Evolutionary conservation across 805 yeast genomes (phyloP).

Genomic region (Lipomyces kockii): DNA sequence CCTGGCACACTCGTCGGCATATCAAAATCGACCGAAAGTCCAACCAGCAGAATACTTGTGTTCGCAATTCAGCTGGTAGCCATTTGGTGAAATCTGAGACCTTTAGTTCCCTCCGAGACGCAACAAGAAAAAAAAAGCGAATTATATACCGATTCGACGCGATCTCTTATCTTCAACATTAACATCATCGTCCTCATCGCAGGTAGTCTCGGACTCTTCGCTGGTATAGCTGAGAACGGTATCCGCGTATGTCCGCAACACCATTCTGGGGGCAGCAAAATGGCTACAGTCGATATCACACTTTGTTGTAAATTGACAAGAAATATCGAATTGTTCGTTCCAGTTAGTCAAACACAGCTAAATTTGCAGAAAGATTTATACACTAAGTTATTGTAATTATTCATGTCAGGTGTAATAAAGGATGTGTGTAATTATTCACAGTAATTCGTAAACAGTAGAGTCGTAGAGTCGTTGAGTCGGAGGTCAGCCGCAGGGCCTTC

Average conservation of each 20-base stretch:
- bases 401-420: background rate
- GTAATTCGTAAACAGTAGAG: too few species aligned
- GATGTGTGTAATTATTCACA: too few species aligned
- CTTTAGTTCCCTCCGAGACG: background rate
- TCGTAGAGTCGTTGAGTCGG: too few species aligned
- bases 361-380: background rate
- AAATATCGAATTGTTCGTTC: background rate
- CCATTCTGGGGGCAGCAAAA: background rate
- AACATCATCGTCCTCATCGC: background rate
- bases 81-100: conserved; percentile 7
- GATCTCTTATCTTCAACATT: background rate
- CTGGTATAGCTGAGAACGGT: background rate
- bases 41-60: conserved; percentile 28
- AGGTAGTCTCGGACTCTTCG: background rate
- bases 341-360: background rate
- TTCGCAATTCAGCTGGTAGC: conserved; percentile 30
- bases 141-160: background rate
- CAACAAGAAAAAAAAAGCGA: background rate
- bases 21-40: conserved; percentile 12
- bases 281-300: background rate
- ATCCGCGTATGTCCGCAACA: background rate
- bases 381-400: background rate
- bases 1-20: conserved; percentile 29
- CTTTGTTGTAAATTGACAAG: background rate
- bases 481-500: background rate